These are phyloP conservation scores for Debaryomyces psychrophilus DNA, from an alignment of 1,139 yeast genomes.

Conservation along the genomic window DNA sequence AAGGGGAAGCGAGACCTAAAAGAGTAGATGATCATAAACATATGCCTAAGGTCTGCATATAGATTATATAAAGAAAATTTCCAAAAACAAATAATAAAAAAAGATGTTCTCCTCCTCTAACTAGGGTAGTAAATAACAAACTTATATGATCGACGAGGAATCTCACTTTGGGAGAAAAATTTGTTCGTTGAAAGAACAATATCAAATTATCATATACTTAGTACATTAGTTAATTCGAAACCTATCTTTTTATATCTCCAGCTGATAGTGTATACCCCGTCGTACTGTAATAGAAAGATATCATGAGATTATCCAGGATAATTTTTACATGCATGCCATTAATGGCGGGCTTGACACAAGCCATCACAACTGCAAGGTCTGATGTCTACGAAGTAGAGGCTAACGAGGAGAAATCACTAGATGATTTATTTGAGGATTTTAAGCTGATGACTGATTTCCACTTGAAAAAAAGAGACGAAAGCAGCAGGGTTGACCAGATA, in stretches of 20 bases:
- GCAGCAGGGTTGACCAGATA: conserved; percentile 19
- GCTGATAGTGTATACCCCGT: background rate
- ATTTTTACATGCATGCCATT: conserved; percentile 3
- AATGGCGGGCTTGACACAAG: background rate
- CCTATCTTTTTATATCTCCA: background rate
- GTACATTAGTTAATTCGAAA: background rate
- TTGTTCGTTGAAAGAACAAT: background rate
- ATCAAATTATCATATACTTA: background rate
- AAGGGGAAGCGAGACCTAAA: background rate
- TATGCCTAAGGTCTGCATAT: conserved; percentile 4
- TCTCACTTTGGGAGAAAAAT: background rate
- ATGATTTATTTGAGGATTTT: conserved; percentile 2
- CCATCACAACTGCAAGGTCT: background rate
- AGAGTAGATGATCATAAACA: conserved; percentile 3
- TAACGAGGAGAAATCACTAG: background rate
- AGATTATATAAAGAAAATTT: background rate
- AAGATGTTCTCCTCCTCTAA: conserved; percentile 3
- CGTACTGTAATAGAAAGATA: background rate
- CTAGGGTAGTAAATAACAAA: background rate
- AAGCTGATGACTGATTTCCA: background rate
- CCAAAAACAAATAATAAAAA: conserved; percentile 8
- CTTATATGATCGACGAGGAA: background rate
- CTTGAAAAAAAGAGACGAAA: conserved; percentile 4
- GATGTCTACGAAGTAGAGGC: conserved; percentile 1
- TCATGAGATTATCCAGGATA: conserved; percentile 5